Evolutionary conservation across 164 flowering plant species (phyloP), one percentile per base, ranked within the genome.

Genomic region (Annona squamosa): DNA sequence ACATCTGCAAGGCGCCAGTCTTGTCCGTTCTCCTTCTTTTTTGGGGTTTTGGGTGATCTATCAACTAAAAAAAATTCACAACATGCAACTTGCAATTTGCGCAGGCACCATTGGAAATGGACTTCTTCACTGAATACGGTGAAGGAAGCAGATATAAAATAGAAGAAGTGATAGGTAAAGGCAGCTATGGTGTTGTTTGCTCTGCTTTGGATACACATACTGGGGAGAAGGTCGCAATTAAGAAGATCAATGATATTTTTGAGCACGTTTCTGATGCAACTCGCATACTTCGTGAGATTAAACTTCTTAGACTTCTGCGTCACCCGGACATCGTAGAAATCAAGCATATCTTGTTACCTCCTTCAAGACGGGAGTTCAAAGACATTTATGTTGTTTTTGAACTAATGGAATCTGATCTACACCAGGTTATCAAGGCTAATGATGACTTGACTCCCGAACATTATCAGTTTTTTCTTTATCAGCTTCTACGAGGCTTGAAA

Each of bases 261-360:
- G 98, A 94, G 73, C 98, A 94, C 79, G 97, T 92, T 37, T 94
- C 97, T 67, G 98, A 94, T 82, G 97, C 97, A 47, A 94, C 98
- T 2, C 93, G 97, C 18, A 94, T 94, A 71, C 94, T 94, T 69
- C 93, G 97, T 48, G 99, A 94, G 82, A 92, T 94, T 73, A 94
- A 92, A 81, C 97, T 94, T 81, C 95, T 94, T 47, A 86, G 97
- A 71, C 85, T 94, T 65, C 82, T 94, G 41, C 92, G 94, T 16
- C 99, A 94, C 81, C 97, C 99, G 5, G 99, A 94, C 78, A 91
- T 94, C 78, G 97, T 94, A 62, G 99, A 94, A 83, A 94, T 94
- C 77, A 94, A 92, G 79, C 99, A 94, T 83, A 92, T 94, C 74
- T 75, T 94, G 76, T 84, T 94, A 80, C 99, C 99, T 73, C 97